Conservation (phyloP, 2,329 filamentous ascomycete species). For the Stemphylium lycopersici region DNA sequence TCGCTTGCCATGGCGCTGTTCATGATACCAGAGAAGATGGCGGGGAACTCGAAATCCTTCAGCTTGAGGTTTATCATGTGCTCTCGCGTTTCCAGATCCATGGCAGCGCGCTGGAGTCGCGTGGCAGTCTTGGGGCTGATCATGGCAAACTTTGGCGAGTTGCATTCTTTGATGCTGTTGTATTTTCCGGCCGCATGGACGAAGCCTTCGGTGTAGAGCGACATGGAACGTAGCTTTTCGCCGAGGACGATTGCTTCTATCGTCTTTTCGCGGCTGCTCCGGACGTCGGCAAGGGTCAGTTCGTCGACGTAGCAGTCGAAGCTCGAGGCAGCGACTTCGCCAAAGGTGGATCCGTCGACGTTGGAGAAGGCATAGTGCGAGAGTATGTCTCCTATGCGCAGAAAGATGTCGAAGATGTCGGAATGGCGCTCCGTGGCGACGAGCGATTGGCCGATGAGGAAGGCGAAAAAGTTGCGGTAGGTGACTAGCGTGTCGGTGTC, state of each 20-base stretch:
- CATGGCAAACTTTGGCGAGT: constrained; percentile 71
- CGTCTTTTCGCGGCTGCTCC: constrained; percentile 83
- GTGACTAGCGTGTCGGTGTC: constrained; percentile 64
- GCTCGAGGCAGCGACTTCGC: constrained; percentile 66
- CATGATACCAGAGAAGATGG: constrained; percentile 85
- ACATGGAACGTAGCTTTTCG: constrained; percentile 80
- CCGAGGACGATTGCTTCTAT: constrained; percentile 88
- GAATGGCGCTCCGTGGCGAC: constrained; percentile 63
- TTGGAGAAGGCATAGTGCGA: constrained; percentile 66
- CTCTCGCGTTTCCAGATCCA: constrained; percentile 78
- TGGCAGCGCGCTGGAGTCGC: constrained; percentile 79
- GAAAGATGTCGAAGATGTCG: constrained; percentile 65
- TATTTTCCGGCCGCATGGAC: constrained; percentile 88
- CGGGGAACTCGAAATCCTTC: constrained; percentile 90
- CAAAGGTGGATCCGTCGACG: constrained; percentile 67
- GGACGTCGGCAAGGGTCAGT: constrained; percentile 76
- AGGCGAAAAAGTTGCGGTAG: constrained; percentile 69
- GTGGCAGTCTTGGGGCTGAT: constrained; percentile 75
- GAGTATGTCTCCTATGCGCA: constrained; percentile 64
- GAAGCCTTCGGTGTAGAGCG: constrained; percentile 89
- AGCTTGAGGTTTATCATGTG: constrained; percentile 73
- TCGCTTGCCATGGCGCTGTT: constrained; percentile 80
- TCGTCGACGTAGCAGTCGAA: constrained; percentile 80
- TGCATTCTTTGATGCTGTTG: constrained; percentile 72
- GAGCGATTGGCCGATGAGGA: constrained; percentile 66